Conservation (phyloP, 176 grass and related monocot species). For the Oryza brachyantha region DNA sequence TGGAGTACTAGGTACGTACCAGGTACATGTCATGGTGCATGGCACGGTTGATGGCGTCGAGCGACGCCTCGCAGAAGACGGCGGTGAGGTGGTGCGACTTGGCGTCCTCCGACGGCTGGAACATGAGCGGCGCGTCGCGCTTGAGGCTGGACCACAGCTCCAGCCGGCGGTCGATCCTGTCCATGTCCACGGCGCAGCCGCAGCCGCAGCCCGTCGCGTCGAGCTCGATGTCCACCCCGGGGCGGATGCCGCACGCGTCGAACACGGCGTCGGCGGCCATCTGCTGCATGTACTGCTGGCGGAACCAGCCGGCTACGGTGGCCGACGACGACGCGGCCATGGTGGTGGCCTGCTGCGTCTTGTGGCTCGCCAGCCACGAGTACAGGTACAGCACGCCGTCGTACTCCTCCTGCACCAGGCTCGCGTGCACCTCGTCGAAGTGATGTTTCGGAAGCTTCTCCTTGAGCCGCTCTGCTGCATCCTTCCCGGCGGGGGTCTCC, state of each 20-base stretch:
- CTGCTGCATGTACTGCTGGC: background rate
- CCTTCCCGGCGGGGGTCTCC: background rate
- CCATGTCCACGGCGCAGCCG: too few species aligned
- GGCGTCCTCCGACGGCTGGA: background rate
- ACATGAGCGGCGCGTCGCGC: background rate
- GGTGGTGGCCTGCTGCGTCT: background rate
- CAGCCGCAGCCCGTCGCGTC: too few species aligned
- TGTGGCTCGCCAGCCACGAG: background rate
- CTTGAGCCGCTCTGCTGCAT: background rate
- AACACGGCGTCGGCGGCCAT: background rate
- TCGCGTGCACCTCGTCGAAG: background rate
- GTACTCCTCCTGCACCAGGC: background rate
- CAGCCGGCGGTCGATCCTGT: background rate
- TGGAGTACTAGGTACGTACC: too few species aligned
- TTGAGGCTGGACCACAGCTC: background rate
- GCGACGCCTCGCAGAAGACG: background rate
- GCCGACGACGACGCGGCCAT: background rate
- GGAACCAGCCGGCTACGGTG: background rate
- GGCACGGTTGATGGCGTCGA: slow-evolving; percentile 8
- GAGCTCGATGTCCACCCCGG: too few species aligned
- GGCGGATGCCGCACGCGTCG: background rate
- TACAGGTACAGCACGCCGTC: background rate
- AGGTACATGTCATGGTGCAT: slow-evolving; percentile 24
- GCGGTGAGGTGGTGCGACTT: background rate
- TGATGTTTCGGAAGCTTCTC: background rate